A percentile compares a stretch with the other conserved stretches of the same genome.
phyloP scores from a whole-genome alignment of 208 protist genomes.

The Acanthamoeba triangularis region DNA sequence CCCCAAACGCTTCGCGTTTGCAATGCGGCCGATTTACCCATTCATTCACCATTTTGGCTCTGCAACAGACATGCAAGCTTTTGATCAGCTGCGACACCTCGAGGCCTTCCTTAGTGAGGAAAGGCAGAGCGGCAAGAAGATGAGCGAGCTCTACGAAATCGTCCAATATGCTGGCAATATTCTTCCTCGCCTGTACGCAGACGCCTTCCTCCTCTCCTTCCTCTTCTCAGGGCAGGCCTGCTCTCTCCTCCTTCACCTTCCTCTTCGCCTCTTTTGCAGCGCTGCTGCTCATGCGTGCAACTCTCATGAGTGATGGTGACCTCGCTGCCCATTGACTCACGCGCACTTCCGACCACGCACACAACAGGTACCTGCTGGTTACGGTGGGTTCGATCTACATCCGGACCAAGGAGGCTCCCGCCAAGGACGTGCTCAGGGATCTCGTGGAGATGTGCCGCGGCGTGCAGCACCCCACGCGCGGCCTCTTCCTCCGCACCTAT shows the following conservation, averaged over 20 bases:
- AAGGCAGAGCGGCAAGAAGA: slow-evolving; percentile 87
- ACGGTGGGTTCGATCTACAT: slow-evolving; percentile 97
- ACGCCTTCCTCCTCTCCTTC: neutral
- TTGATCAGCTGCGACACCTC: slow-evolving; percentile 95
- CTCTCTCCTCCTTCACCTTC: too few species aligned
- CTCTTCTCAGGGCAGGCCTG: neutral
- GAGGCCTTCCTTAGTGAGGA: slow-evolving; percentile 95
- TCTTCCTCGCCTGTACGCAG: slow-evolving; percentile 98
- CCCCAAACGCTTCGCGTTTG: neutral
- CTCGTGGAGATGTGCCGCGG: slow-evolving; percentile 99
- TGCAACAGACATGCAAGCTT: slow-evolving; percentile 93
- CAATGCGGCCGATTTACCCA: neutral
- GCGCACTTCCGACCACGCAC: neutral
- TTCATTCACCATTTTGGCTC: neutral
- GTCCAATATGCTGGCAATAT: slow-evolving; percentile 99
- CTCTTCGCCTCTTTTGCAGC: neutral
- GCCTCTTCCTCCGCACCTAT: slow-evolving; percentile 99
- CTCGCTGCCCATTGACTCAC: neutral
- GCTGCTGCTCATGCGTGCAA: neutral
- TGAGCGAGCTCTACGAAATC: slow-evolving; percentile 97
- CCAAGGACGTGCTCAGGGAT: slow-evolving; percentile 97
- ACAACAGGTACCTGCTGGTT: slow-evolving; percentile 91
- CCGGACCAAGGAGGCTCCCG: slow-evolving; percentile 94
- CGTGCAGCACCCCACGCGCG: slow-evolving; percentile 99
- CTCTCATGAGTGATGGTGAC: neutral